phyloP scores from a whole-genome alignment of 73 alveolate species.

The Diophrys appendiculata region DNA sequence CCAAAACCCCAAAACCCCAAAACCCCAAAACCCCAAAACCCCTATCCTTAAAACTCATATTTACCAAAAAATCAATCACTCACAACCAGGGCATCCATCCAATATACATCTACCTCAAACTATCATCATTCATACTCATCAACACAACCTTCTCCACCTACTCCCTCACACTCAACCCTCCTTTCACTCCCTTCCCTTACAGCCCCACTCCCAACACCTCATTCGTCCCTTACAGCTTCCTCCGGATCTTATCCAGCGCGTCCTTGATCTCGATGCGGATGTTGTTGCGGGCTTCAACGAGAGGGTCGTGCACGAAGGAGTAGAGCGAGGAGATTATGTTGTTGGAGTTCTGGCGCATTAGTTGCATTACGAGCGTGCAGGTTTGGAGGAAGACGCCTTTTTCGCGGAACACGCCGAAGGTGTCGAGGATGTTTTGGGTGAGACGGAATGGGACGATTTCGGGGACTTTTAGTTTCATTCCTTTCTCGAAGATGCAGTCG shows the following conservation, averaged over 20 bases:
- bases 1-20: too few relatives aligned
- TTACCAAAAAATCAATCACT: slow-evolving; percentile 9
- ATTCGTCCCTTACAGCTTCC: slow-evolving; percentile 71
- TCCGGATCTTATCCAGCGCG: slow-evolving; percentile 55
- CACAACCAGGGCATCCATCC: slow-evolving; percentile 94
- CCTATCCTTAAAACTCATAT: too few relatives aligned
- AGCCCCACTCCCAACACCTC: slow-evolving; percentile 36
- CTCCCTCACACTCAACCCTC: slow-evolving; percentile 57
- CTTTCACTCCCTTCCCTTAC: too few relatives aligned
- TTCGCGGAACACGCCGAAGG: slow-evolving; percentile 91
- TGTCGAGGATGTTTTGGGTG: slow-evolving; percentile 86
- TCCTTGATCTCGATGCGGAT: slow-evolving; percentile 41
- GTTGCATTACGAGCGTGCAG: too few relatives aligned
- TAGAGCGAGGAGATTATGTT: slow-evolving; percentile 72
- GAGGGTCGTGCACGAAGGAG: slow-evolving; percentile 83
- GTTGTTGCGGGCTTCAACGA: slow-evolving; percentile 42
- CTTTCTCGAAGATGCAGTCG: slow-evolving; percentile 94
- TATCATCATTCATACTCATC: slow-evolving; percentile 72
- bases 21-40: too few relatives aligned
- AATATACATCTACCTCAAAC: slow-evolving; percentile 73
- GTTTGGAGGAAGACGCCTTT: slow-evolving; percentile 82
- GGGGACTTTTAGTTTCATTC: slow-evolving; percentile 89
- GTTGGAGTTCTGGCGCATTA: slow-evolving; percentile 67
- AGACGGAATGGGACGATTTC: slow-evolving; percentile 96
- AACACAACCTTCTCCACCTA: slow-evolving; percentile 64